A percentile compares a stretch with the other conserved stretches of the same genome.
Evolutionary conservation across 495 filamentous ascomycete species (phyloP).

Genomic region (Aspergillus indologenus): DNA sequence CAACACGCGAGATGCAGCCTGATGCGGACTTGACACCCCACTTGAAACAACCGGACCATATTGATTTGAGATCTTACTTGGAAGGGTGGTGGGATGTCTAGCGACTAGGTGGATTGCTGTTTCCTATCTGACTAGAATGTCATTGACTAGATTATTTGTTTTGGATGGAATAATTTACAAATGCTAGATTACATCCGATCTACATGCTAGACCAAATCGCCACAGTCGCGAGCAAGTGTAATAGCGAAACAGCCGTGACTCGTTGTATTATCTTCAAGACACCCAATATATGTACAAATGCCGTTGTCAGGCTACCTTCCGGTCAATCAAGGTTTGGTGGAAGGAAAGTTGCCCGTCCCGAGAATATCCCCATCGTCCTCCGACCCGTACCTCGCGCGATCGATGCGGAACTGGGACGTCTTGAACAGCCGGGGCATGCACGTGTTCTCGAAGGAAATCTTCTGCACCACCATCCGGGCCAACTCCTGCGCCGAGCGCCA

Average conservation of each 20-base stretch:
- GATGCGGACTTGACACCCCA: slow-evolving; percentile 48
- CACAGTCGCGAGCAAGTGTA: too few relatives aligned
- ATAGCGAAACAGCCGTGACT: background rate
- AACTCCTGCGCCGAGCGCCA: slow-evolving; percentile 42
- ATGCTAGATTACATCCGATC: too few relatives aligned
- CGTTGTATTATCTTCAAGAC: background rate
- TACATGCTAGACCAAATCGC: too few relatives aligned
- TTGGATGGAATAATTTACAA: too few relatives aligned
- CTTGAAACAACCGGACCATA: slow-evolving; percentile 41
- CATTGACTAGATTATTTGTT: too few relatives aligned
- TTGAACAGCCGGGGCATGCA: slow-evolving; percentile 9
- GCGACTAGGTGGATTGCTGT: background rate
- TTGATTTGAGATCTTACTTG: slow-evolving; percentile 47
- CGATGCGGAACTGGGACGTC: slow-evolving; percentile 8
- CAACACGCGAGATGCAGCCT: slow-evolving; percentile 35
- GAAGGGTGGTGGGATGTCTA: slow-evolving; percentile 54
- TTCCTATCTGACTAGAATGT: too few relatives aligned
- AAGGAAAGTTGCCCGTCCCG: slow-evolving; percentile 3
- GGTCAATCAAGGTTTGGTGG: slow-evolving; percentile 1
- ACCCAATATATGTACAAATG: background rate
- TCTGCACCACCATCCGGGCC: slow-evolving; percentile 40
- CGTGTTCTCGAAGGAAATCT: slow-evolving; percentile 7
- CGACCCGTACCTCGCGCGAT: background rate
- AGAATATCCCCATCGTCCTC: slow-evolving; percentile 3
- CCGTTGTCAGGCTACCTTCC: background rate